Evolutionary conservation across 139 green algal genomes (phyloP), one percentile per base, ranked within the genome.

Genomic region (Eudorina sp.): DNA sequence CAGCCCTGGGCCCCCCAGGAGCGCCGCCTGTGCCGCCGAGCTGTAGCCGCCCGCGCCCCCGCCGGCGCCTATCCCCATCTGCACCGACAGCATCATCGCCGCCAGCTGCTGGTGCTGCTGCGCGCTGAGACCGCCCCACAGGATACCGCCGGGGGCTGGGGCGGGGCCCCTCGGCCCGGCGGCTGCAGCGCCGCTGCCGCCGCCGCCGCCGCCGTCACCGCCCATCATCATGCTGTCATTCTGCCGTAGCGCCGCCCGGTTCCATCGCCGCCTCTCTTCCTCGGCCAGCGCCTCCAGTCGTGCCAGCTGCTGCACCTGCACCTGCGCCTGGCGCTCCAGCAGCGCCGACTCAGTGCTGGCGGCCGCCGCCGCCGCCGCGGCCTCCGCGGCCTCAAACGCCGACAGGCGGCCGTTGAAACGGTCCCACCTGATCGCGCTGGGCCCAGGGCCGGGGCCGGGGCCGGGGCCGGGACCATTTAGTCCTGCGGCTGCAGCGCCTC

Each of bases 71-170:
- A 70, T 46, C 1, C 53, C 76, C 78, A 74, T 74, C 1, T 45
- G 55, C 13, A n/a, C 19, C 13, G 51, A 68, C 38, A 75, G 55
- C 25, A 74, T 53, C 55, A 58, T 31, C 13, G 78, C 78, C 23
- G 78, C 78, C 40, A 85, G 78, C 58, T 74, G 55, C 53, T 85
- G 78, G 55, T 85, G 78, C 78, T 85, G 78, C 55, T 41, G 34
- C 23, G 55, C 78, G 34, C 31, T 55, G 29, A 85, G 36, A 9
- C 78, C 78, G 55, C 78, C 78, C 78, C 78, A 85, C 53, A 84
- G 51, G 8, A n/a, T 48, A 16, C 31, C 34, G 51, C 23, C n/a
- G 6, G 75, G 48, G 11, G n/a, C n/a, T n/a, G n/a, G n/a, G n/a
- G n/a, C n/a, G n/a, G n/a, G n/a, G n/a, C n/a, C n/a, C n/a, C n/a